phyloP scores from a whole-genome alignment of 1,139 yeast species.

The Pichia norvegensis region DNA sequence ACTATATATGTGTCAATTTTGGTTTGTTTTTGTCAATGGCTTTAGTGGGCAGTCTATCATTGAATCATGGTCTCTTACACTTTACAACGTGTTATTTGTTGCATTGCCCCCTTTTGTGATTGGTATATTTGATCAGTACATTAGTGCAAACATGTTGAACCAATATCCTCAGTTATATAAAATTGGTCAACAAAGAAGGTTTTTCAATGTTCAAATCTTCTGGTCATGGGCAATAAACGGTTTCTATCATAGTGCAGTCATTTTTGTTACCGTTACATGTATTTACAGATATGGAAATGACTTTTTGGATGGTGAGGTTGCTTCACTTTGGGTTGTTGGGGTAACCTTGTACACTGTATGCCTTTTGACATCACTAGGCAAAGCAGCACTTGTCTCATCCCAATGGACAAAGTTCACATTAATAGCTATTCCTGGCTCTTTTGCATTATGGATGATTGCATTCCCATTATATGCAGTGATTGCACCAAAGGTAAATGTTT shows the following conservation, averaged over 20 bases:
- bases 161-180: conserved; percentile 90
- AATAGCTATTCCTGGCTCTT: conserved; percentile 91
- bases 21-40: conserved; percentile 91
- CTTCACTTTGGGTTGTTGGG: conserved; percentile 96
- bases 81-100: conserved; percentile 92
- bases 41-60: conserved; percentile 93
- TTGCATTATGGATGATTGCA: conserved; percentile 72
- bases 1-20: conserved; percentile 93
- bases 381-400: conserved; percentile 86
- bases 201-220: conserved; percentile 84
- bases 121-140: conserved; percentile 95
- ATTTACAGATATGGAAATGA: conserved; percentile 66
- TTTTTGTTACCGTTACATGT: conserved; percentile 64
- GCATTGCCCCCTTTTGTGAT: conserved; percentile 93
- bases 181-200: conserved; percentile 80
- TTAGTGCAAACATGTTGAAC: conserved; percentile 80
- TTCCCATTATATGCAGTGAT: conserved; percentile 82
- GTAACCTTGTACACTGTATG: conserved; percentile 84
- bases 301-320: conserved; percentile 59
- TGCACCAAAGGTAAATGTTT: conserved; percentile 78
- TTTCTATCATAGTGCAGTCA: conserved; percentile 83
- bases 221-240: conserved; percentile 99
- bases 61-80: conserved; percentile 97
- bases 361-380: conserved; percentile 82
- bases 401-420: conserved; percentile 94